Evolutionary conservation across 2,329 filamentous ascomycete genomes (phyloP), one percentile per base, ranked within the genome.

Genomic region (Tolypocladium amazonense): DNA sequence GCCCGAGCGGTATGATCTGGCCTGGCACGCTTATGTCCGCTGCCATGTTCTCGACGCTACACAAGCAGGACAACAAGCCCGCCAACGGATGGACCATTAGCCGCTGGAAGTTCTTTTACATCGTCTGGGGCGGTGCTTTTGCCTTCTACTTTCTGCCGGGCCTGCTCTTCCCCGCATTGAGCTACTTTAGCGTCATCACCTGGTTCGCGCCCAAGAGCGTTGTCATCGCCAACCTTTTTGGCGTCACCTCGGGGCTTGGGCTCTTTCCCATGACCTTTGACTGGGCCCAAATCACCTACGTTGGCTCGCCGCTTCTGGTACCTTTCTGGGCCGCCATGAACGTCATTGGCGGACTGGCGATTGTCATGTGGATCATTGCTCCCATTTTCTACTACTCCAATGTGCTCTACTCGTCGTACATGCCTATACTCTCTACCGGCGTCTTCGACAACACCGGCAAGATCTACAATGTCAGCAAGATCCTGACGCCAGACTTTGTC

Each of bases 1-100:
- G 90, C 33, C 91, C 91, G 0, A 89, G 88, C 62, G 89, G 89
- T 61, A 95, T 96, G 88, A 91, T 96, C 56, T 96, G 91, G 91
- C 91, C 91, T 1, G 88, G 88, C 27, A 95, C 91, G 0, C 78
- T 96, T 56, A 92, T 93, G 81, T 93, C 90, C 25, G 90, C 90
- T 0, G 88, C 90, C 67, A 92, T 96, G 89, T 94, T 96, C 67
- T 88, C 86, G 4, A 93, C 90, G 0, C 79, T 96, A 56, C 91
- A 96, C 73, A 92, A 88, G 67, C 86, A 91, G 62, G 87, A 92
- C 68, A 95, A 94, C 71, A 89, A 88, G 65, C 82, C 85, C 41
- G 90, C 89, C 25, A 87, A 90, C 71, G 89, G 90, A 39, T 95
- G 91, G 91, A 87, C 75, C 50, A 88, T 95, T 57, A 90, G 88